Conservation (phyloP, 164 flowering plant species). For the Stephania cephalantha region DNA sequence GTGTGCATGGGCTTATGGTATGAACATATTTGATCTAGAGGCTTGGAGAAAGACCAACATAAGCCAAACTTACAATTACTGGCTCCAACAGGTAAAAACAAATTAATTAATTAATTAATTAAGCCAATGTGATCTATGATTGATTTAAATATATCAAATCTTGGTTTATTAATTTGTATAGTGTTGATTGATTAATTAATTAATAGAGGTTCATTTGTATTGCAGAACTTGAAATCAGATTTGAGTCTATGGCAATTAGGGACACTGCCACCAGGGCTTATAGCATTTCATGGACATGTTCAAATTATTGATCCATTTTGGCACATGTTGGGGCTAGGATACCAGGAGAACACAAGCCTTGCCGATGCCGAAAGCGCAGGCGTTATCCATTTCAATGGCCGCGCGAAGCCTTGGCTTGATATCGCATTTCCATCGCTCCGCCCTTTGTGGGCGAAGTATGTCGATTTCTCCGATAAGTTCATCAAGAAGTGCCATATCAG, state of each 20-base stretch:
- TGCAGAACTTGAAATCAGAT: constrained; percentile 93
- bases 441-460: constrained; percentile 76
- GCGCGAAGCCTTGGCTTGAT: constrained; percentile 97
- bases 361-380: constrained; percentile 71
- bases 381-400: constrained; percentile 90
- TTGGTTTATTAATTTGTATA: neutral
- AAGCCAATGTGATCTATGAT: neutral
- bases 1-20: constrained; percentile 99
- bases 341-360: constrained; percentile 77
- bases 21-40: constrained; percentile 85
- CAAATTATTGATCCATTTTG: constrained; percentile 81
- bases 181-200: neutral
- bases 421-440: constrained; percentile 77
- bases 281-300: constrained; percentile 91
- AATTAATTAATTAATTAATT: too few species aligned
- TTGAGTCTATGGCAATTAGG: constrained; percentile 94
- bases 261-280: constrained; percentile 88
- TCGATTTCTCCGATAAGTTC: constrained; percentile 68
- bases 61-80: constrained; percentile 64
- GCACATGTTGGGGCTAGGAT: constrained; percentile 97
- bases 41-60: constrained; percentile 93
- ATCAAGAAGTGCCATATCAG: constrained; percentile 69
- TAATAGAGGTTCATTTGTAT: neutral
- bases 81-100: constrained; percentile 67
- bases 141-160: neutral